A percentile compares a stretch with the other conserved stretches of the same genome.
Evolutionary conservation across 1,139 yeast genomes (phyloP).

Genomic region (Suhomyces choctaworum): DNA sequence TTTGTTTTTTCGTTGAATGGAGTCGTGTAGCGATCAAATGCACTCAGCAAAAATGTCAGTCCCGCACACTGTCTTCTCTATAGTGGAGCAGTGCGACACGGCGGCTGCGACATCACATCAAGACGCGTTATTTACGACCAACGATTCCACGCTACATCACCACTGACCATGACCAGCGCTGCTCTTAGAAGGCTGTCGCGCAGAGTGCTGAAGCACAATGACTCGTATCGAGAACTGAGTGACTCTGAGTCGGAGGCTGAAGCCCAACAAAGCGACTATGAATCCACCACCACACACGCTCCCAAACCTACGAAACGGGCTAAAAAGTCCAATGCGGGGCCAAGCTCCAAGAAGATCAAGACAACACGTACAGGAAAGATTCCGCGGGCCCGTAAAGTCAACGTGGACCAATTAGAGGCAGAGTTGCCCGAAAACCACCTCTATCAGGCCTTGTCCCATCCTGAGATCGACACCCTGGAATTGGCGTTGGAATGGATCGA

Average conservation of each 20-base stretch:
- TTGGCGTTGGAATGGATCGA: constrained; percentile 70
- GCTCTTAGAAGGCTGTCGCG: constrained; percentile 14
- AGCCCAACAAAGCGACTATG: constrained; percentile 10
- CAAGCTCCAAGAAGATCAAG: constrained; percentile 2
- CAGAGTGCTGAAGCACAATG: neutral
- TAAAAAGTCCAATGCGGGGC: constrained; percentile 4
- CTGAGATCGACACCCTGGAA: constrained; percentile 56
- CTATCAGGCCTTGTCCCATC: constrained; percentile 51
- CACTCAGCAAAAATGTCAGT: no score
- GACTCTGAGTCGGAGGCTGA: constrained; percentile 13
- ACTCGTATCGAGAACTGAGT: constrained; percentile 6
- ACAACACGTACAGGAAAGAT: neutral
- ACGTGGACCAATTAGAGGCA: constrained; percentile 18
- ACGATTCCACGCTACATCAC: neutral
- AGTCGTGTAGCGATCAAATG: constrained; percentile 1
- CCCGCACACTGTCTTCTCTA: no score
- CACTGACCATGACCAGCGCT: constrained; percentile 3
- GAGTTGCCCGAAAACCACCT: constrained; percentile 42
- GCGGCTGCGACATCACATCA: neutral
- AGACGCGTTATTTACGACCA: constrained; percentile 10
- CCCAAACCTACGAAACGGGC: constrained; percentile 2
- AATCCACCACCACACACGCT: constrained; percentile 1
- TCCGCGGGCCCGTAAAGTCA: constrained; percentile 6
- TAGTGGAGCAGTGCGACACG: no score
- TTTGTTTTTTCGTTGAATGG: constrained; percentile 10